Evolutionary conservation across 768 basidiomycete species (phyloP), one percentile per base, ranked within the genome.

Genomic region (Boletus patriciae): DNA sequence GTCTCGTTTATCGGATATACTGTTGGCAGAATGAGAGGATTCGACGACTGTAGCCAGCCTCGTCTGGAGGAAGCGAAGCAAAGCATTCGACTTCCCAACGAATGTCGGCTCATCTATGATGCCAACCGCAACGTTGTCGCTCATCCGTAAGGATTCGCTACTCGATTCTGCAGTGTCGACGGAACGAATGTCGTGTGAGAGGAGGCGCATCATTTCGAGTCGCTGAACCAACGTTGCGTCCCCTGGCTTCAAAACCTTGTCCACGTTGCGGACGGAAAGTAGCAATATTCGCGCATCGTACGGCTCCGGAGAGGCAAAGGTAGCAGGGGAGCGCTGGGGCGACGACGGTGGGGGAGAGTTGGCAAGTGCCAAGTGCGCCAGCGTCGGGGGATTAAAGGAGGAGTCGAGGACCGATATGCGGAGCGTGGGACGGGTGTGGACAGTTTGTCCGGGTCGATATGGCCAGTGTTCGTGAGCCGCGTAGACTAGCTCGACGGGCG

Each of bases 351-450:
- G 62, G 9, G 47, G 54, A 5, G 80, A 73, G 55, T 81, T 83
- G 27, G 84, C 85, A 46, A 98, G 83, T 3, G 88, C 87, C 50
- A 88, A 78, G 70, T 98, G 94, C 0, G 94, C 92, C 23, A 81
- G 69, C 3, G 92, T 94, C 1, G 95, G 95, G 4, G 94, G 94
- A 66, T 98, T 96, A 75, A 92, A 98, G 1, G 92, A 94, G 2
- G 93, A 88, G 64, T 97, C 95, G 38, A 97, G 79, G n/a, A 95
- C 76, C 4, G 88, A 80, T 46, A 95, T 79, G 50, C 77, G 79
- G 36, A 86, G 67, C 4, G 69, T 67, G 16, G 57, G 54, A 18
- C 46, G 44, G 3, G 54, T 21, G 48, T 53, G 61, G 11, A 7
- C 48, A 19, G 27, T 58, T 33, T 21, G 61, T 33, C 34, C 68